phyloP scores from a whole-genome alignment of 2,329 filamentous ascomycete genomes.

The Colletotrichum endophyticum region DNA sequence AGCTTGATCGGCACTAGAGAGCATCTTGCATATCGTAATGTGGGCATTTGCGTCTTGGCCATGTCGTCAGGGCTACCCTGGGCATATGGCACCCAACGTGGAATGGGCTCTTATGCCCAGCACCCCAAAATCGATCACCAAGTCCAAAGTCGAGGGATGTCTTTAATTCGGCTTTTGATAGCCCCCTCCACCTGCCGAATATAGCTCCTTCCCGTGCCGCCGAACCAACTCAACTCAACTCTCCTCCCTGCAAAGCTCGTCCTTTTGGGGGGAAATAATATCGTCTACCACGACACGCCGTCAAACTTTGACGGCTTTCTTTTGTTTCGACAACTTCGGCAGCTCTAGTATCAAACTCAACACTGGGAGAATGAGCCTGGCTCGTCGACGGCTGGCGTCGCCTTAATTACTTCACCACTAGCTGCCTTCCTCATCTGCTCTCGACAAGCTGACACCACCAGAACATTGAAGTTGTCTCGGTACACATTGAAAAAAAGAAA shows the following conservation, averaged over 20 bases:
- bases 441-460: not conserved
- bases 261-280: not conserved
- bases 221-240: not conserved
- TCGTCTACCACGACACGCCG: not conserved
- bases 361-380: not conserved
- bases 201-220: not conserved
- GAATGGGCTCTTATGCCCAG: not conserved
- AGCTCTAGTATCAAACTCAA: not conserved
- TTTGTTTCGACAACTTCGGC: not conserved
- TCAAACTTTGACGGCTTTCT: not conserved
- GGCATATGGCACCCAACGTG: not conserved
- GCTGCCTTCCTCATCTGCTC: not conserved
- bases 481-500: not conserved
- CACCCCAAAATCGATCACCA: rapidly evolving
- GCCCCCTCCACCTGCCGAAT: not conserved
- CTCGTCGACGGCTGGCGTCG: not conserved
- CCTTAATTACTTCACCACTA: rapidly evolving
- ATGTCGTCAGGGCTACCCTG: too few relatives aligned
- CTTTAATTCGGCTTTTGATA: not conserved
- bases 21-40: too few relatives aligned
- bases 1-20: too few relatives aligned
- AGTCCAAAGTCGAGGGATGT: rapidly evolving
- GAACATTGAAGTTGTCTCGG: not conserved
- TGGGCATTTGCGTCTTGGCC: too few relatives aligned
- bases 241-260: not conserved